Percentiles rank a stretch among this genome's conserved stretches.
These are phyloP conservation scores for Yamadazyma buinensis DNA, from an alignment of 1,139 yeast species.

Conservation along the genomic window DNA sequence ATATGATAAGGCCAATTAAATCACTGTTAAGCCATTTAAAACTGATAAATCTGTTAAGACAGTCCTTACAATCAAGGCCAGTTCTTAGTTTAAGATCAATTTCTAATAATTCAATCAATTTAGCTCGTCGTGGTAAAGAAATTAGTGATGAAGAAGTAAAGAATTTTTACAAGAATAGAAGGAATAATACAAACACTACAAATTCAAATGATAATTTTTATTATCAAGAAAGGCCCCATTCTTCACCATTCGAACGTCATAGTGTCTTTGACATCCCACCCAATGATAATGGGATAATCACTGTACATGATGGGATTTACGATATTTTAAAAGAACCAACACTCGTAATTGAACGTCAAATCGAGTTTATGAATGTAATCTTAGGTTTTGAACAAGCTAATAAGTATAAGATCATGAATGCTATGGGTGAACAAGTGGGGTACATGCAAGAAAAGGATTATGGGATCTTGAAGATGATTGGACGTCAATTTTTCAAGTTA, in stretches of 20 bases:
- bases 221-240: conserved; percentile 27
- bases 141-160: conserved; percentile 37
- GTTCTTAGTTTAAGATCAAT: too few species aligned
- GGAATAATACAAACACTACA: not conserved
- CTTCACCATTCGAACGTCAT: conserved; percentile 24
- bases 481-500: conserved; percentile 76
- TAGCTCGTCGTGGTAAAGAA: conserved; percentile 25
- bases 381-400: conserved; percentile 92
- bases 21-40: too few species aligned
- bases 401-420: conserved; percentile 68
- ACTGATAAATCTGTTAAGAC: too few species aligned
- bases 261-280: conserved; percentile 34
- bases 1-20: too few species aligned
- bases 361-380: conserved; percentile 83
- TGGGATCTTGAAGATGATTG: conserved; percentile 62
- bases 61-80: too few species aligned
- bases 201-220: conserved; percentile 19
- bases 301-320: conserved; percentile 53
- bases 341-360: conserved; percentile 77
- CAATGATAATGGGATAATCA: conserved; percentile 46
- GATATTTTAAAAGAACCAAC: conserved; percentile 71
- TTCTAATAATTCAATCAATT: too few species aligned
- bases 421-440: conserved; percentile 72
- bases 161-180: conserved; percentile 16
- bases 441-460: conserved; percentile 77